A percentile compares a stretch with the other conserved stretches of the same genome.
Conservation (phyloP, 768 basidiomycete genomes). For the Solioccasus polychromus region DNA sequence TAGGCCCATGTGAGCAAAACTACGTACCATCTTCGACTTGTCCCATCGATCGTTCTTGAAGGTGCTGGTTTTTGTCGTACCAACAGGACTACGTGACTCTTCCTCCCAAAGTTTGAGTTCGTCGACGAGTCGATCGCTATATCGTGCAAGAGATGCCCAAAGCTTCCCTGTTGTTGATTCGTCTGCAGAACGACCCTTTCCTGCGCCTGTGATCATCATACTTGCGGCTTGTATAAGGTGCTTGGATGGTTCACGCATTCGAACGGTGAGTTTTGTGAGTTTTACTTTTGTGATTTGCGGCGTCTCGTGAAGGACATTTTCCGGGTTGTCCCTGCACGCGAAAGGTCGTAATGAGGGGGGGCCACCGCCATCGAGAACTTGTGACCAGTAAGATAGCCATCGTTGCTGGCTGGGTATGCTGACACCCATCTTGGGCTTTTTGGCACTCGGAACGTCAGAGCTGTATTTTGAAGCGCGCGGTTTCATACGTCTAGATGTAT, state of each 20-base stretch:
- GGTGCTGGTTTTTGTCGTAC: slow-evolving; percentile 34
- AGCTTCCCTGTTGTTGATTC: slow-evolving; percentile 39
- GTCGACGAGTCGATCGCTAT: slow-evolving; percentile 68
- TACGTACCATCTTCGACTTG: slow-evolving; percentile 70
- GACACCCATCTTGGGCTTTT: slow-evolving; percentile 54
- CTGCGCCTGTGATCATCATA: slow-evolving; percentile 46
- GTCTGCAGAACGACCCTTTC: slow-evolving; percentile 30
- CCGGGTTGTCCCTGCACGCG: not conserved
- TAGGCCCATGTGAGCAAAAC: slow-evolving; percentile 63
- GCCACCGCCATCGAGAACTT: slow-evolving; percentile 53
- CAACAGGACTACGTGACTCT: slow-evolving; percentile 41
- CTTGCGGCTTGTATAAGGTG: slow-evolving; percentile 58
- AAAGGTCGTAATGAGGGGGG: slow-evolving; percentile 49
- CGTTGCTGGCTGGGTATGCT: slow-evolving; percentile 81
- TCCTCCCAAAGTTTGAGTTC: slow-evolving; percentile 62
- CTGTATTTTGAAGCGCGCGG: slow-evolving; percentile 1
- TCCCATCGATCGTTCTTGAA: slow-evolving; percentile 67
- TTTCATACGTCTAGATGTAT: slow-evolving; percentile 72
- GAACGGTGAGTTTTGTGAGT: slow-evolving; percentile 54
- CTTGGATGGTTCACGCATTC: slow-evolving; percentile 55
- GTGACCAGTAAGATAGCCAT: slow-evolving; percentile 77
- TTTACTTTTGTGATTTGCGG: slow-evolving; percentile 43
- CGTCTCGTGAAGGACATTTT: slow-evolving; percentile 4
- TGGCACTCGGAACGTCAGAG: slow-evolving; percentile 17
- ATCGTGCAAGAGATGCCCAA: slow-evolving; percentile 79